Percentiles rank a stretch among this genome's conserved stretches.
phyloP scores from a whole-genome alignment of 78 protist genomes.

The Chrysochromulina parva region DNA sequence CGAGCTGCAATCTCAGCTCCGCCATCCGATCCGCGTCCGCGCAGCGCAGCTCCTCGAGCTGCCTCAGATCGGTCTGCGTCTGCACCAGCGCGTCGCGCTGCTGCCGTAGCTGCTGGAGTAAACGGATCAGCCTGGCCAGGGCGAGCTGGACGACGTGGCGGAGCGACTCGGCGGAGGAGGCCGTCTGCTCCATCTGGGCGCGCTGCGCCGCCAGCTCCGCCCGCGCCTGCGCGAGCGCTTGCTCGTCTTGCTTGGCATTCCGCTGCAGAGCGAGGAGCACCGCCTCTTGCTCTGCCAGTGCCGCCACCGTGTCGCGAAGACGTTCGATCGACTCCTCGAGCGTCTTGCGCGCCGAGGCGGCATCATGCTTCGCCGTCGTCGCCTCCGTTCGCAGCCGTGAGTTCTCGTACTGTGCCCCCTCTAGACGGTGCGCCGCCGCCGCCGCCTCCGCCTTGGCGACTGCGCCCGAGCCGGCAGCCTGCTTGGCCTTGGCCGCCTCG shows the following conservation, averaged over 20 bases:
- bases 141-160: no score
- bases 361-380: no score
- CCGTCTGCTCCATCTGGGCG: no score
- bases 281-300: background rate
- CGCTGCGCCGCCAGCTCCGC: no score
- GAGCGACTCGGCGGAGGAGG: no score
- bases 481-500: background rate
- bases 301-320: background rate
- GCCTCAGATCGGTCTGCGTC: background rate
- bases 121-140: no score
- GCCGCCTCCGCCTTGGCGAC: background rate
- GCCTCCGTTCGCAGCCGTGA: no score
- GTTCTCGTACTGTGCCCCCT: background rate
- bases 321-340: background rate
- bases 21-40: background rate
- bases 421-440: background rate
- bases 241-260: no score
- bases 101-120: no score
- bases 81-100: no score
- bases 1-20: background rate
- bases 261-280: background rate
- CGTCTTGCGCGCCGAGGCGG: no score
- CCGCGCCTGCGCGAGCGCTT: no score
- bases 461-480: background rate
- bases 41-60: background rate